Percentiles rank a stretch among this genome's conserved stretches.
Conservation (phyloP, 1,284 basidiomycete species). For the Ganoderma multipileum region DNA sequence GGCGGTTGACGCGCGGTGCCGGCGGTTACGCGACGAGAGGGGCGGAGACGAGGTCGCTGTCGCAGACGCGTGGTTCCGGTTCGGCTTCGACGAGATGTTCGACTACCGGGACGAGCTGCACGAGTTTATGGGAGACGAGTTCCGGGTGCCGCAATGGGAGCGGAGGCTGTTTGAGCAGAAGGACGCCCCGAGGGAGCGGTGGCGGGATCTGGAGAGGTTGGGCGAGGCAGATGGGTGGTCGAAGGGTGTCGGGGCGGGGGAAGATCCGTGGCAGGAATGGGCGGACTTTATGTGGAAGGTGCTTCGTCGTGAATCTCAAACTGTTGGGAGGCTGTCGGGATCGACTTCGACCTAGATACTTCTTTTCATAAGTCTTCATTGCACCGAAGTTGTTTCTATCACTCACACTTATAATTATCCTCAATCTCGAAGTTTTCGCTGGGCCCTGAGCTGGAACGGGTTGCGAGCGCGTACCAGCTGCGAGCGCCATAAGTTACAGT, state of each 20-base stretch:
- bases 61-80: conserved; percentile 61
- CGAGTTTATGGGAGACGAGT: conserved; percentile 40
- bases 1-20: conserved; percentile 56
- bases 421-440: not conserved
- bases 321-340: no score
- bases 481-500: no score
- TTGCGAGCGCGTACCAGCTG: no score
- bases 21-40: conserved; percentile 41
- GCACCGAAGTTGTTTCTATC: no score
- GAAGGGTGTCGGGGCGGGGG: conserved; percentile 59
- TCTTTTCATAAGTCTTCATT: no score
- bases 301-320: conserved; percentile 38
- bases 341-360: no score
- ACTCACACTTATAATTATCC: not conserved
- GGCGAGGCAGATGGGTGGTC: conserved; percentile 67
- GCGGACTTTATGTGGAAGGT: conserved; percentile 61
- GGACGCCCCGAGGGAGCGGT: conserved; percentile 55
- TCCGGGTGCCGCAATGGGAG: conserved; percentile 60
- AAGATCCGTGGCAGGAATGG: conserved; percentile 61
- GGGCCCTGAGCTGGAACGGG: not conserved
- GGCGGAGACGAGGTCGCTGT: conserved; percentile 42
- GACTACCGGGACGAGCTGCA: conserved; percentile 70
- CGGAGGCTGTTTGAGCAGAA: conserved; percentile 60
- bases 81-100: conserved; percentile 62
- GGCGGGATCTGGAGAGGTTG: conserved; percentile 61